These are phyloP conservation scores for Herpetomonas muscarum DNA, from an alignment of 208 protist species.

Conservation along the genomic window DNA sequence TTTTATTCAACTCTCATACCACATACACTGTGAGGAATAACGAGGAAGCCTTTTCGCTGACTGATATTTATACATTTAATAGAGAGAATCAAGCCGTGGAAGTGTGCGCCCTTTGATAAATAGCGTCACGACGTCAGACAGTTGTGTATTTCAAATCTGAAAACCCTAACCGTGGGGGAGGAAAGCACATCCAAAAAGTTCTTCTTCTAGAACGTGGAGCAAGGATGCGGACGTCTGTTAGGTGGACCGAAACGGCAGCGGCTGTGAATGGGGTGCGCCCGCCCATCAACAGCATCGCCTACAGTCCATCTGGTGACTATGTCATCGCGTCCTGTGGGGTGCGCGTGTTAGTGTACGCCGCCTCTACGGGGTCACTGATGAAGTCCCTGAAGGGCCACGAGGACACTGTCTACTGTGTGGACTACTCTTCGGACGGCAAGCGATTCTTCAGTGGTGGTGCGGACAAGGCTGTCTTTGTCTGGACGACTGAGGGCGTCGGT, in stretches of 20 bases:
- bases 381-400: slow-evolving; percentile 94
- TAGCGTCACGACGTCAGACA: no score
- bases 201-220: background rate
- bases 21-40: no score
- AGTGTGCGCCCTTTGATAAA: no score
- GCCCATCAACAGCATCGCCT: slow-evolving; percentile 82
- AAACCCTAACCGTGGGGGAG: background rate
- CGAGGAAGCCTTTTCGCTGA: no score
- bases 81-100: no score
- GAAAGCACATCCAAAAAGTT: background rate
- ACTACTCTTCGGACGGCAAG: slow-evolving; percentile 90
- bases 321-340: slow-evolving; percentile 88
- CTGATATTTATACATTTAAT: no score
- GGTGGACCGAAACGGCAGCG: slow-evolving; percentile 62
- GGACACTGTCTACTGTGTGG: slow-evolving; percentile 90
- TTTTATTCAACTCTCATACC: no score
- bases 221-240: slow-evolving; percentile 60
- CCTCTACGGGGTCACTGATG: slow-evolving; percentile 84
- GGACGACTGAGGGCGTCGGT: slow-evolving; percentile 91
- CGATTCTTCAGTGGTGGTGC: slow-evolving; percentile 92
- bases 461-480: slow-evolving; percentile 95
- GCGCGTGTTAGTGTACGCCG: slow-evolving; percentile 93
- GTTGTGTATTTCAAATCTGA: background rate
- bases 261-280: slow-evolving; percentile 42
- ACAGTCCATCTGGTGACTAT: slow-evolving; percentile 86